These are phyloP conservation scores for Penstemon eatonii DNA, from an alignment of 257 asterid species.

Conservation along the genomic window DNA sequence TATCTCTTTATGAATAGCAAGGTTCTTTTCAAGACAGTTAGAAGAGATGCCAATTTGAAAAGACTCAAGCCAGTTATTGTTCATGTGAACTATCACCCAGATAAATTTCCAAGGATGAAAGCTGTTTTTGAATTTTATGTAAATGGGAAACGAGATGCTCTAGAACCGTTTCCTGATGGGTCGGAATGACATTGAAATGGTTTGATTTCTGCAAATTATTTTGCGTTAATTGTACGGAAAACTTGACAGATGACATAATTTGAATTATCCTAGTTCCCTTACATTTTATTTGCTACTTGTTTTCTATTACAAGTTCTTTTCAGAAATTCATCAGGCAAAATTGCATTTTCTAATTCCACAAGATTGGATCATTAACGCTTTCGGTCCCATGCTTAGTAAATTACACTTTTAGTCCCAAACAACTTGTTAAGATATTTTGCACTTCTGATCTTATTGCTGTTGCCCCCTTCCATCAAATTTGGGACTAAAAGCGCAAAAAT, in stretches of 20 bases:
- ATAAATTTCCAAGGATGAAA: constrained; percentile 67
- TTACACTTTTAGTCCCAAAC: too few relatives aligned
- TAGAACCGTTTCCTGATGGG: constrained; percentile 75
- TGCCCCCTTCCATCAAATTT: too few relatives aligned
- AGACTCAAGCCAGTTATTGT: constrained; percentile 73
- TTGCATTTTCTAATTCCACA: too few relatives aligned
- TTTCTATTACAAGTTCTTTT: constrained; percentile 1
- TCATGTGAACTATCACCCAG: constrained; percentile 80
- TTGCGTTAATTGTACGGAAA: not conserved
- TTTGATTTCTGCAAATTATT: not conserved
- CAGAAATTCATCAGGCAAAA: too few relatives aligned
- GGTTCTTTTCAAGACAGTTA: constrained; percentile 75
- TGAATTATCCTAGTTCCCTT: constrained; percentile 15
- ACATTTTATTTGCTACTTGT: constrained; percentile 12
- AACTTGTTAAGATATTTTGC: too few relatives aligned
- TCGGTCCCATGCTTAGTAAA: too few relatives aligned
- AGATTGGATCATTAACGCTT: too few relatives aligned
- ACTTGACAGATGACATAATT: constrained; percentile 18
- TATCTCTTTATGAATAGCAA: constrained; percentile 83
- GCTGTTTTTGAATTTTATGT: constrained; percentile 77
- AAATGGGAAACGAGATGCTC: constrained; percentile 70
- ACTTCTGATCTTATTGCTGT: too few relatives aligned
- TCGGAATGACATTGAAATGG: constrained; percentile 39
- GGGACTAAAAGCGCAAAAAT: too few relatives aligned
- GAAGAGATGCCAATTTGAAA: constrained; percentile 58